Base-by-base conservation (phyloP, 169 alveolate genomes). In the Eimeria falciformis region DNA sequence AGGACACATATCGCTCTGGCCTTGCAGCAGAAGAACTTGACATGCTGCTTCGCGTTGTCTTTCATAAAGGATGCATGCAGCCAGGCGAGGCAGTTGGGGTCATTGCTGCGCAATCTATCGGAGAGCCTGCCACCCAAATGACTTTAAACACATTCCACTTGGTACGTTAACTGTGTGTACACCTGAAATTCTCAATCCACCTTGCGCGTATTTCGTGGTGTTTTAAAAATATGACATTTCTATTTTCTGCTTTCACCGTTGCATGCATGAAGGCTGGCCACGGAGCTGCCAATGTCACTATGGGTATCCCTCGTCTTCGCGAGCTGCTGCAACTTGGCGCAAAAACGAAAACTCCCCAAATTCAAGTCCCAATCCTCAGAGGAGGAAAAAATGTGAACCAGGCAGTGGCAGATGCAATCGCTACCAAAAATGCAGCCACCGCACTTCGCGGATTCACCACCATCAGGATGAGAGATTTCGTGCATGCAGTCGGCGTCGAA, bases 61-160 rank as follows among this genome's bases (percentile, higher is more conserved):
- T 37, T 58, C 83, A 69, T 75, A 66, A 50, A 14, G 29, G 85
- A 84, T 69, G 66, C 53, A 43, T 53, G 83, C 85, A 56, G 55
- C 94, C 94, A 5, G 99, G 99, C 7, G 99, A 99, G 94, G 99
- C 99, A 50, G 99, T 99, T 12, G 99, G 99, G 1, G 97, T 98
- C 69, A 85, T 98, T 37, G 99, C 99, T 1, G 99, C 99, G 3
- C 99, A 99, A 90, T 97, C 99, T 45, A 98, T 99, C 55, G 99
- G 99, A 40, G 99, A 99, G 90, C 99, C 99, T 0, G 98, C 99
- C 43, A 99, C 99, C 29, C 99, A 99, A 95, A 98, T 99, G 99
- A 99, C 99, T 11, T 95, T 99, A 79, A 99, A 99, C 95, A 99
- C 99, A 33, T 99, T 99, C 98, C 99, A 99, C 97, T 97, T 99